Conservation (phyloP, 192 early-diverging fungal species). For the Backusella luteola region DNA sequence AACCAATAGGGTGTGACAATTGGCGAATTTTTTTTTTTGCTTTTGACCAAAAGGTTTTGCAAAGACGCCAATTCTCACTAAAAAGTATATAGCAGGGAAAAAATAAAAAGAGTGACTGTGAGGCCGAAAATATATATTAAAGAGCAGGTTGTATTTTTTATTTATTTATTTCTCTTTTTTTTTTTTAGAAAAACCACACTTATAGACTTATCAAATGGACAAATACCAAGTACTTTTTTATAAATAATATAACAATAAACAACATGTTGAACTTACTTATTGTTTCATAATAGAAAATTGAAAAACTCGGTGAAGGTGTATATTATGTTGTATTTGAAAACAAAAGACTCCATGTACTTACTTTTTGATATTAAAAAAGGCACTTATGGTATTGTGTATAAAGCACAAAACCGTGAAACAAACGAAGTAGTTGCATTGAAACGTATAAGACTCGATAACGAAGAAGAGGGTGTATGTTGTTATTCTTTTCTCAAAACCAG, state of each 20-base stretch:
- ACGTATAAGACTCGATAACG: slow-evolving; percentile 87
- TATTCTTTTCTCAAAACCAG: not conserved
- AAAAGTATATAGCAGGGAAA: no score
- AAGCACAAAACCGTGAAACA: slow-evolving; percentile 94
- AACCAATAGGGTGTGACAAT: no score
- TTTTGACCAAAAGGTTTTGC: no score
- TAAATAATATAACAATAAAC: not conserved
- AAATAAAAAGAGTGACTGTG: no score
- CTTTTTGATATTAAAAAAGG: slow-evolving; percentile 36
- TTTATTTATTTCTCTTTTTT: not conserved
- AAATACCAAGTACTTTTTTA: slow-evolving; percentile 55
- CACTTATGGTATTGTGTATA: slow-evolving; percentile 99
- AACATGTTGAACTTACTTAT: not conserved
- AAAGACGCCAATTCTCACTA: no score
- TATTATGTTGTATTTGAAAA: not conserved
- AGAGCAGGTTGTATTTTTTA: not conserved
- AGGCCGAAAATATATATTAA: no score
- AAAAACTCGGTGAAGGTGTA: slow-evolving; percentile 94
- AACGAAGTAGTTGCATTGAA: slow-evolving; percentile 98
- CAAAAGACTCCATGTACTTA: not conserved
- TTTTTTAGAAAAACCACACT: not conserved
- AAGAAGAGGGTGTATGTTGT: slow-evolving; percentile 75
- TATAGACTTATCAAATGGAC: slow-evolving; percentile 42
- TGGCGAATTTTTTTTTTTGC: no score
- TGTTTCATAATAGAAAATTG: slow-evolving; percentile 77